Base-by-base conservation (phyloP, 208 protist genomes). In the Vickermania spadyakhi region DNA sequence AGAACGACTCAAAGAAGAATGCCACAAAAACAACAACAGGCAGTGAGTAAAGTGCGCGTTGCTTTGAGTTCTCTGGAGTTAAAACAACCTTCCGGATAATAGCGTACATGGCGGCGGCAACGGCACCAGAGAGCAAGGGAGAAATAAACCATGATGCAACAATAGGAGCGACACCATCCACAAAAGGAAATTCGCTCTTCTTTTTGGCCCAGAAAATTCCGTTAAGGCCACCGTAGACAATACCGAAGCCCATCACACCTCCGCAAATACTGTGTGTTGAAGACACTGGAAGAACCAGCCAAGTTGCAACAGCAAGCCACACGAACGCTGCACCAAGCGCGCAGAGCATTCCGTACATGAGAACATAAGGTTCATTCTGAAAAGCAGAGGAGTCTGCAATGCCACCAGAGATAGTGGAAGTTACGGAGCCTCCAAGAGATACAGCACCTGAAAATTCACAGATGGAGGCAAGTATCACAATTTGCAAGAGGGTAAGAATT, bases 331-430 rank as follows among this genome's bases (percentile, higher is more conserved):
- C 73, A 58, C 71, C 73, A 28, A 71, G 66, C 13, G 81, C 73
- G 56, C 85, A 92, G 0, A 89, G 69, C 81, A 92, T 89, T 31
- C 85, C 81, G 60, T 89, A 89, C 85, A 92, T 89, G 57, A 92
- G 66, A 1, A 92, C 14, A 67, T 92, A 92, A 18, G 85, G 85
- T 14, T 83, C 64, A 18, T 81, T 56, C 0, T 11, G 28, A 51
- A 92, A 89, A 54, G 68, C 67, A n/a, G 25, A 28, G 1, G 74
- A 70, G 56, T 80, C 84, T 14, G 85, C 77, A 52, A 92, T 93
- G 23, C 85, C 85, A 26, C 73, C 67, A 23, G 81, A 83, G 28
- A 93, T 87, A 21, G 85, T 93, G 11, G 85, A 75, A 1, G 85
- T 89, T 55, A 92, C 85, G 18, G 78, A 70, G 25, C 73, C 72